Conservation (phyloP, 805 yeast genomes). For the Candida sanyiensis region DNA sequence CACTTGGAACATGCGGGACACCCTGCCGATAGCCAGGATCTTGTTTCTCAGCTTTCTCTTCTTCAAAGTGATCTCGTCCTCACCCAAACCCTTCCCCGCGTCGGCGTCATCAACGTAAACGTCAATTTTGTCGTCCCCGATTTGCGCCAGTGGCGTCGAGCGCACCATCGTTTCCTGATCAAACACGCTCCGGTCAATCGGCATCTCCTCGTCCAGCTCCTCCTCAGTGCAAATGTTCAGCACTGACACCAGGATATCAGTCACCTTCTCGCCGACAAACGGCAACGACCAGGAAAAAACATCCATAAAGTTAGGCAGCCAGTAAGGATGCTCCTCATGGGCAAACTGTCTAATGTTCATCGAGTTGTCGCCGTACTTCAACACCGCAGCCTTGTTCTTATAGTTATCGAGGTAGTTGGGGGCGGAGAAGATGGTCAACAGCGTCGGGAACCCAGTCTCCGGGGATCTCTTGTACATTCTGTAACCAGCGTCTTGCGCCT, state of each 20-base stretch:
- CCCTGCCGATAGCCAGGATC: constrained; percentile 93
- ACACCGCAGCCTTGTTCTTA: constrained; percentile 91
- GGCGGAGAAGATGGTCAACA: constrained; percentile 89
- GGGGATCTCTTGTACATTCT: constrained; percentile 86
- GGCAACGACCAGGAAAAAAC: constrained; percentile 97
- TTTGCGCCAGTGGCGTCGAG: constrained; percentile 9
- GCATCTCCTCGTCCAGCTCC: constrained; percentile 75
- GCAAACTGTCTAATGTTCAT: constrained; percentile 96
- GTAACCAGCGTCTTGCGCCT: constrained; percentile 96
- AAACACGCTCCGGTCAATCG: constrained; percentile 30
- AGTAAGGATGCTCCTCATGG: constrained; percentile 90
- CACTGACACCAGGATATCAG: constrained; percentile 86
- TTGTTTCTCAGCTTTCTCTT: constrained; percentile 70
- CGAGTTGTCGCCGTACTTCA: constrained; percentile 85
- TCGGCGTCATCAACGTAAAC: constrained; percentile 6
- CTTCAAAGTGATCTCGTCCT: constrained; percentile 28
- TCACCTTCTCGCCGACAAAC: constrained; percentile 92
- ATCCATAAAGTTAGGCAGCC: constrained; percentile 96
- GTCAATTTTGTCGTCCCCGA: constrained; percentile 20
- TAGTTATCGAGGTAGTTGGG: constrained; percentile 92
- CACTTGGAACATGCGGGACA: constrained; percentile 85
- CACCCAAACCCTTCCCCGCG: too few species aligned
- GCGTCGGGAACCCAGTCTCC: constrained; percentile 81
- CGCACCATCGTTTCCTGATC: constrained; percentile 5
- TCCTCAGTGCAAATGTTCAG: constrained; percentile 94